A percentile compares a stretch with the other conserved stretches of the same genome.
Evolutionary conservation across 2,329 filamentous ascomycete genomes (phyloP).

Genomic region (Hyphodiscus sp.): DNA sequence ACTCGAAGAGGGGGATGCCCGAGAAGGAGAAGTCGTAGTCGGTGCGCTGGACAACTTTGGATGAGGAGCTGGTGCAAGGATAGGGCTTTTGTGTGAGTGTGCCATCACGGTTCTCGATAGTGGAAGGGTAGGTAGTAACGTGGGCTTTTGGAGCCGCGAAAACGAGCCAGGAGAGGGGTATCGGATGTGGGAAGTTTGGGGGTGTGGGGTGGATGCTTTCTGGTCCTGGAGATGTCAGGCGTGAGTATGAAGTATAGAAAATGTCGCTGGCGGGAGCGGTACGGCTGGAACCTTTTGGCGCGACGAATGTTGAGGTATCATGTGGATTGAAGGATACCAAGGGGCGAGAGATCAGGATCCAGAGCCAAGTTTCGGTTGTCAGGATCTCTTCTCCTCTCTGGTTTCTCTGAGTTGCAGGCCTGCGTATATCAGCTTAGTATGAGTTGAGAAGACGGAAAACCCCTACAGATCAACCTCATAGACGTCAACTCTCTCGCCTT

Average conservation of each 20-base stretch:
- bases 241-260: background rate
- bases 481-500: conserved; percentile 13
- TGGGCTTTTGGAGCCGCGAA: conserved; percentile 25
- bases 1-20: conserved; percentile 27
- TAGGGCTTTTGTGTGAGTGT: background rate
- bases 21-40: conserved; percentile 26
- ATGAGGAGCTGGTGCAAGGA: background rate
- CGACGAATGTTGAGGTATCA: conserved; percentile 1
- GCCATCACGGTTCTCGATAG: background rate
- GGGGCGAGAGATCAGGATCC: conserved; percentile 21
- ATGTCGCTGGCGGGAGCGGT: background rate
- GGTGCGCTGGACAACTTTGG: conserved; percentile 14
- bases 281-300: background rate
- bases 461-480: conserved; percentile 27
- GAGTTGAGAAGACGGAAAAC: background rate
- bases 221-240: background rate
- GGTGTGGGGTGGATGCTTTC: conserved; percentile 4
- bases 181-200: conserved; percentile 18
- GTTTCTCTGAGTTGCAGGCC: conserved; percentile 9
- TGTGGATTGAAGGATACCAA: conserved; percentile 5
- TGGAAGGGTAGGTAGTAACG: conserved; percentile 18
- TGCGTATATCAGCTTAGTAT: background rate
- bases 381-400: conserved; percentile 2
- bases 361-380: conserved; percentile 21
- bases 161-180: conserved; percentile 19